Base-by-base conservation (phyloP, 192 early-diverging fungal genomes). In the Coemansia sp. region DNA sequence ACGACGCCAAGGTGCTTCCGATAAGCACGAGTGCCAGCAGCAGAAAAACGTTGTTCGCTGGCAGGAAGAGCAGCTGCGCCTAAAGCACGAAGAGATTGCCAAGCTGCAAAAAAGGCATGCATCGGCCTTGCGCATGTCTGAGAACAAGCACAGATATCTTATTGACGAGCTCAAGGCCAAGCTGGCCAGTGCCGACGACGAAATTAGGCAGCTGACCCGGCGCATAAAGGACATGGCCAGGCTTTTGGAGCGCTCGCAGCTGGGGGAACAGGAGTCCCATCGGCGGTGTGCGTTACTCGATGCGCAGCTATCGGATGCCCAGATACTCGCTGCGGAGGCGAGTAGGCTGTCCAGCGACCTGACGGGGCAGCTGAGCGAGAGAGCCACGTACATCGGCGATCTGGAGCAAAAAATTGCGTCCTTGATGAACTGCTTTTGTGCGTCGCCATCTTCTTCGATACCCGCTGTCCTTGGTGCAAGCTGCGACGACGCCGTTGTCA, bases 351-450 rank as follows among this genome's bases (percentile, higher is more conserved):
- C 69, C 3, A 39, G 47, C 16, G 48, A 58, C 35, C 65, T 71
- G 55, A 28, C 50, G 8, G 62, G 24, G n/a, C 46, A 58, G 11
- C 61, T 77, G 14, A 51, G 57, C 7, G 69, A 69, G 50, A 61
- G 65, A 22, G 49, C 56, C 13, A 36, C 22, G 2, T 62, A 64
- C 35, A 56, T 71, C 25, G 35, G 28, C 28, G 62, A 60, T 61
- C 74, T 77, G 10, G 69, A 77, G 51, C 58, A 47, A 20, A 64
- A 52, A 22, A 28, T 68, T 5, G 35, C 51, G 8, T 29, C 49
- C 11, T 53, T 55, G 46, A 19, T 52, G 42, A 9, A 10, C 14
- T 22, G 48, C 35, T 22, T 36, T 9, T 36, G 36, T 39, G 35
- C 32, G 8, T 2, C 39, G 11, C 13, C 39, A 13, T 6, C 14